A percentile compares a stretch with the other conserved stretches of the same genome.
phyloP scores from a whole-genome alignment of 2,329 filamentous ascomycete species.

The Colletotrichum viniferum region DNA sequence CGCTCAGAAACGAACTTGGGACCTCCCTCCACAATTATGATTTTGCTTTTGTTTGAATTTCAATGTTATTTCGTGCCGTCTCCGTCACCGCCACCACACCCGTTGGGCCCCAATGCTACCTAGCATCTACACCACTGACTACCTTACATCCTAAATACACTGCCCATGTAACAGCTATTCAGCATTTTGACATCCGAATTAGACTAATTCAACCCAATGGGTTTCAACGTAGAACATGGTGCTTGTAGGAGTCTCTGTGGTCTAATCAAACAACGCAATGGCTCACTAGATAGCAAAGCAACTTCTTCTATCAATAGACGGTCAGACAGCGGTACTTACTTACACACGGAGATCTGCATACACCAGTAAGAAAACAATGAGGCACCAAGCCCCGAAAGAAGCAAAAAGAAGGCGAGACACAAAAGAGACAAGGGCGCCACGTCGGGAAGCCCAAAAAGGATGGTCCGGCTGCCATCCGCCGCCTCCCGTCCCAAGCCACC shows the following conservation, averaged over 20 bases:
- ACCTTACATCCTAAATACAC: neutral
- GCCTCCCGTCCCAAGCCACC: neutral
- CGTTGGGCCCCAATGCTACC: neutral
- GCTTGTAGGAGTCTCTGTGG: neutral
- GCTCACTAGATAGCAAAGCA: neutral
- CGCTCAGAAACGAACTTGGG: neutral
- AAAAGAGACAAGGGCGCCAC: neutral
- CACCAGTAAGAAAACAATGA: neutral
- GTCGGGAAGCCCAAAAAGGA: slow-evolving; percentile 2
- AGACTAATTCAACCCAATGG: neutral
- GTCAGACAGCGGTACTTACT: neutral
- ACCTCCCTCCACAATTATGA: neutral
- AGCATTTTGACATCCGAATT: neutral
- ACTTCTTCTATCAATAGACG: neutral
- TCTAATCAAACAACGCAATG: neutral
- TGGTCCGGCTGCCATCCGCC: neutral
- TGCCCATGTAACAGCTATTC: neutral
- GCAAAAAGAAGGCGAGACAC: neutral
- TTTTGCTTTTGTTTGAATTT: neutral
- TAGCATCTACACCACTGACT: neutral
- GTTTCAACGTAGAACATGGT: neutral
- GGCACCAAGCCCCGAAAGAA: neutral
- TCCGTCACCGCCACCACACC: neutral
- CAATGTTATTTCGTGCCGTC: neutral
- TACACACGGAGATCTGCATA: neutral